Base-by-base conservation (phyloP, 2,329 filamentous ascomycete species). In the Pseudocercospora vitis region DNA sequence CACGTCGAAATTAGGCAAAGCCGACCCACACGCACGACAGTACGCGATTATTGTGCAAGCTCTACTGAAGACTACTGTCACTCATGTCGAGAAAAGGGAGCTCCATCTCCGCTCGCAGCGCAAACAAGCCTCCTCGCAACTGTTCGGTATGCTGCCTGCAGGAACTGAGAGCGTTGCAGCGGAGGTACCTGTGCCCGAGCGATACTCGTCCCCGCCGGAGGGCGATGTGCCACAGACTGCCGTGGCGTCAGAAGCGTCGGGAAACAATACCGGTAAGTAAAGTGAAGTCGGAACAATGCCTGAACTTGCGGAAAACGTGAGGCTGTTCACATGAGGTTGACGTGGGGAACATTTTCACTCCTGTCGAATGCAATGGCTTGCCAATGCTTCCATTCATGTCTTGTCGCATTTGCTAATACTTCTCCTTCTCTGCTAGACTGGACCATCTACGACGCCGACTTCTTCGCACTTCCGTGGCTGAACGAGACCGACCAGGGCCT, bases 21-120 rank as follows among this genome's bases (percentile, higher is more conserved):
- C 55, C 24, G 66, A 68, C 33, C 61, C 64, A 9, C 64, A 66
- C 32, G 66, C 66, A 2, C 50, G 58, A n/a, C 65, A 66, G n/a
- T 67, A 68, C 23, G 61, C 62, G 3, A 23, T 59, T 5, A 64
- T 66, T 8, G 57, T 61, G 6, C 56, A 60, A 21, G 61, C 65
- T 4, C 48, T 68, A 1, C n/a, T 68, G 4, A 53, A 60, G 28
- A 63, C 60, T 0, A 57, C 63, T 4, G 55, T 53, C 1, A 37
- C 50, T 3, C 57, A 63, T 40, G 59, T 64, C 5, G 52, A 56
- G 24, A 59, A 60, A 29, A 57, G 59, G 31, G 64, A 67, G 31
- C 40, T 56, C 8, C 57, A 53, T 9, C 42, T 62, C 7, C 56
- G 61, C 6, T 55, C 47, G 3, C 52, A 59, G 40, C 52, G 64